Evolutionary conservation across 2,329 filamentous ascomycete species (phyloP).

Genomic region (Cladophialophora carrionii): DNA sequence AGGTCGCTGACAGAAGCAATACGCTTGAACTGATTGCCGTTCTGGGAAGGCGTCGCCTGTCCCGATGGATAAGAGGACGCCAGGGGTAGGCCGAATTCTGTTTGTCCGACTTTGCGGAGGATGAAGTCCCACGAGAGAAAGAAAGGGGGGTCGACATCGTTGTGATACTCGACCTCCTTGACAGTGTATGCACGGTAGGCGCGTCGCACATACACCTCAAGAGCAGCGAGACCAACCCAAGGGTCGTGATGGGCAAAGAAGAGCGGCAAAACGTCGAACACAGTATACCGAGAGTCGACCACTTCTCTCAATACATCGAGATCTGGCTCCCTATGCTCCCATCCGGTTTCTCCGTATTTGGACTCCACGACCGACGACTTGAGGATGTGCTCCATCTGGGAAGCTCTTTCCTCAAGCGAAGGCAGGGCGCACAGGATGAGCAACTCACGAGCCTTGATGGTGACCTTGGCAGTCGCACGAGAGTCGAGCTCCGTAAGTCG

Average conservation of each 20-base stretch:
- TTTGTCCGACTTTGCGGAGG: slow-evolving; percentile 87
- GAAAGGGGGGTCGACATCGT: slow-evolving; percentile 73
- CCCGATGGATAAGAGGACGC: slow-evolving; percentile 81
- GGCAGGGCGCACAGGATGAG: slow-evolving; percentile 96
- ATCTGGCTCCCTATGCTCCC: slow-evolving; percentile 92
- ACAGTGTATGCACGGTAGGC: slow-evolving; percentile 95
- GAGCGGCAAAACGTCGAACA: slow-evolving; percentile 90
- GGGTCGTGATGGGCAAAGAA: slow-evolving; percentile 95
- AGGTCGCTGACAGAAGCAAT: slow-evolving; percentile 96
- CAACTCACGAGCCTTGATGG: slow-evolving; percentile 93
- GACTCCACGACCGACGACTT: slow-evolving; percentile 94
- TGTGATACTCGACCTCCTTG: slow-evolving; percentile 85
- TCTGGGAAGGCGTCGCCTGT: slow-evolving; percentile 71
- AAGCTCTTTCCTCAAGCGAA: slow-evolving; percentile 89
- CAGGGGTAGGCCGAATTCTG: slow-evolving; percentile 82
- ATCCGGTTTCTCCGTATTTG: slow-evolving; percentile 94
- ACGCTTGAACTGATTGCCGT: slow-evolving; percentile 71
- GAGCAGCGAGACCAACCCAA: slow-evolving; percentile 89
- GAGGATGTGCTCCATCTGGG: slow-evolving; percentile 98
- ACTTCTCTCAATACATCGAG: slow-evolving; percentile 94
- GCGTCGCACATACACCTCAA: slow-evolving; percentile 94
- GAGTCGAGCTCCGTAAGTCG: slow-evolving; percentile 90
- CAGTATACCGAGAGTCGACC: slow-evolving; percentile 97
- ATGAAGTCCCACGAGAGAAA: slow-evolving; percentile 93
- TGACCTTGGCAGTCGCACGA: slow-evolving; percentile 86